phyloP scores from a whole-genome alignment of 495 filamentous ascomycete species.

The Aspergillus baeticus region DNA sequence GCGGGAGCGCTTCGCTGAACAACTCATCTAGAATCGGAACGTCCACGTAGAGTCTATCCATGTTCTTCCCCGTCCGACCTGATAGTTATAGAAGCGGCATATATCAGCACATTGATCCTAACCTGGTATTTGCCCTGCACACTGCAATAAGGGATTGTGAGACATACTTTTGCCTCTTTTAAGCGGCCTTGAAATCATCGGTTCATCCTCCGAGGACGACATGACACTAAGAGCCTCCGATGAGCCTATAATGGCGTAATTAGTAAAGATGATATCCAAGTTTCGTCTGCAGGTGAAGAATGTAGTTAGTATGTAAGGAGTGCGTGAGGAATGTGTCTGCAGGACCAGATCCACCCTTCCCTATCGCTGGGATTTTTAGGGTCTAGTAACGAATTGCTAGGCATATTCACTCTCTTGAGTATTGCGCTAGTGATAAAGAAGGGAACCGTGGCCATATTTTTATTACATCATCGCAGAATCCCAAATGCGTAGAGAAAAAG shows the following conservation, averaged over 20 bases:
- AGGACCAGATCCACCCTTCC: background rate
- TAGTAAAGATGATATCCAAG: background rate
- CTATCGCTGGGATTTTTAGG: background rate
- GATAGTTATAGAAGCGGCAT: background rate
- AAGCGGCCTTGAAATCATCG: background rate
- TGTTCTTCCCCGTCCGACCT: background rate
- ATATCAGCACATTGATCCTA: too few species aligned
- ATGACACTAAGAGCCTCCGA: background rate
- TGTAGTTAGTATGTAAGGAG: constrained; percentile 17
- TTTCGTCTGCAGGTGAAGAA: constrained; percentile 2
- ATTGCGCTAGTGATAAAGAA: too few species aligned
- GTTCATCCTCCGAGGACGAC: background rate
- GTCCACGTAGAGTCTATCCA: background rate
- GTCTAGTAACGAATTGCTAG: too few species aligned
- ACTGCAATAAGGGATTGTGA: background rate
- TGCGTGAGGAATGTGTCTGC: constrained; percentile 10
- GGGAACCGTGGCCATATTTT: constrained; percentile 7
- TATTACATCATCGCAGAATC: constrained; percentile 28
- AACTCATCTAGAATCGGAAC: background rate
- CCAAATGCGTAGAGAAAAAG: constrained; percentile 35
- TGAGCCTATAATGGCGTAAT: background rate
- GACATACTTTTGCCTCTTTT: background rate
- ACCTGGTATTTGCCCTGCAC: background rate
- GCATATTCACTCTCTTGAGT: background rate
- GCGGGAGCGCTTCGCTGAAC: background rate